These are phyloP conservation scores for Cladophialophora yegresii DNA, from an alignment of 2,329 filamentous ascomycete species.

Conservation along the genomic window DNA sequence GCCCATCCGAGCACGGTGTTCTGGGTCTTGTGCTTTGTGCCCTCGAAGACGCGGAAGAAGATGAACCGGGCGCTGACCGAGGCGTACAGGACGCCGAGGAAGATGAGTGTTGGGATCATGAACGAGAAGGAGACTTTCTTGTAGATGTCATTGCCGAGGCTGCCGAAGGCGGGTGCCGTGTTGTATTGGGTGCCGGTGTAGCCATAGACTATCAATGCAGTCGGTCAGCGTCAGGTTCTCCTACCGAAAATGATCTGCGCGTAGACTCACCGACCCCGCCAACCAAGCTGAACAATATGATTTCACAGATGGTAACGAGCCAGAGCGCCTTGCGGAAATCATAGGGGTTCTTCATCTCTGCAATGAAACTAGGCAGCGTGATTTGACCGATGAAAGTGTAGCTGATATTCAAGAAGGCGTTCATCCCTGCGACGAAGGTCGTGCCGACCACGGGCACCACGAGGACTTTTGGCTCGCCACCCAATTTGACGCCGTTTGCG, in stretches of 20 bases:
- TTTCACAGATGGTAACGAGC: constrained; percentile 83
- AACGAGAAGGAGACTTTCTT: constrained; percentile 91
- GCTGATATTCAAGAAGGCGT: constrained; percentile 90
- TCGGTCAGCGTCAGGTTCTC: background rate
- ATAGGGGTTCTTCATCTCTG: constrained; percentile 78
- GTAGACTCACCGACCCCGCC: constrained; percentile 60
- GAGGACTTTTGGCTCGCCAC: constrained; percentile 67
- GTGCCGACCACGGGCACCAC: constrained; percentile 69
- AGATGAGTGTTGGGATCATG: constrained; percentile 93
- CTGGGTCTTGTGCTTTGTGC: constrained; percentile 73
- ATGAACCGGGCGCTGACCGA: constrained; percentile 87
- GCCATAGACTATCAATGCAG: constrained; percentile 28
- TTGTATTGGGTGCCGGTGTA: constrained; percentile 90
- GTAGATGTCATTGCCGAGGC: constrained; percentile 69
- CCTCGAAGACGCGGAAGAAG: constrained; percentile 84
- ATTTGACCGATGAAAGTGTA: constrained; percentile 97
- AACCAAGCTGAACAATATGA: constrained; percentile 81
- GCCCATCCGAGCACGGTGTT: constrained; percentile 82
- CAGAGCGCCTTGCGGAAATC: constrained; percentile 94
- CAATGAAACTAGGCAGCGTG: constrained; percentile 90
- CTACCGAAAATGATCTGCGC: background rate
- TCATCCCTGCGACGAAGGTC: constrained; percentile 79
- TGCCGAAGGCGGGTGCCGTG: constrained; percentile 83
- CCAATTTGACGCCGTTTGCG: constrained; percentile 37
- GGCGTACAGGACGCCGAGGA: constrained; percentile 86